phyloP scores from a whole-genome alignment of 345 rosid genomes.

The Abelmoschus esculentus region DNA sequence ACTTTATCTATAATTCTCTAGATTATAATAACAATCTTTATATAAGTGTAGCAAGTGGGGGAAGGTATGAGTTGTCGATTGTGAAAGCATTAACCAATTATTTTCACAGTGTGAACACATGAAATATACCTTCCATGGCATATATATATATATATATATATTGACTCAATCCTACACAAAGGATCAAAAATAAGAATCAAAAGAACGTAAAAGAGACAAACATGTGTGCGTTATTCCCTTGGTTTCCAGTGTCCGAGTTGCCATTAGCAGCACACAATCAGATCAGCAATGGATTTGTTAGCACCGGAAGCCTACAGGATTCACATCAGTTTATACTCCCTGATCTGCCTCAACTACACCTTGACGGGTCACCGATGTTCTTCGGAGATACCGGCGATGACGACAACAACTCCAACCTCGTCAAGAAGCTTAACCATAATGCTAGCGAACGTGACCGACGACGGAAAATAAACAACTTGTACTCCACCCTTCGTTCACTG shows the following conservation, averaged over 20 bases:
- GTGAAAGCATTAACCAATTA: too few species aligned
- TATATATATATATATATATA: too few species aligned
- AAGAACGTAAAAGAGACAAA: not conserved
- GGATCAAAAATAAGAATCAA: not conserved
- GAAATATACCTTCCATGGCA: too few species aligned
- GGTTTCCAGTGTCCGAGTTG: slow-evolving; percentile 1
- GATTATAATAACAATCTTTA: too few species aligned
- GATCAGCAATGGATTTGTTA: not conserved
- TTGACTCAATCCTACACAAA: too few species aligned
- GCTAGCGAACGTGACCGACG: slow-evolving; percentile 66
- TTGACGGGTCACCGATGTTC: slow-evolving; percentile 15
- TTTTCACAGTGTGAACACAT: too few species aligned
- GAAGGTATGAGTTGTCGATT: too few species aligned
- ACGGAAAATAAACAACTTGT: slow-evolving; percentile 48
- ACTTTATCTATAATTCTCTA: too few species aligned
- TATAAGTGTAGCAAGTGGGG: too few species aligned
- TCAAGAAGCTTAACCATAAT: slow-evolving; percentile 65
- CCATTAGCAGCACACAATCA: not conserved
- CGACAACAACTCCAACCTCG: slow-evolving; percentile 10
- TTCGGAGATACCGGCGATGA: not conserved
- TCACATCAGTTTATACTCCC: not conserved
- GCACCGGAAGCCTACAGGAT: not conserved
- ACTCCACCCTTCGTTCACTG: slow-evolving; percentile 51
- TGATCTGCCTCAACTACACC: slow-evolving; percentile 2
- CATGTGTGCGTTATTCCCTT: slow-evolving; percentile 11